Evolutionary conservation across 495 filamentous ascomycete species (phyloP).

Genomic region (Clavariopsis aquatica): DNA sequence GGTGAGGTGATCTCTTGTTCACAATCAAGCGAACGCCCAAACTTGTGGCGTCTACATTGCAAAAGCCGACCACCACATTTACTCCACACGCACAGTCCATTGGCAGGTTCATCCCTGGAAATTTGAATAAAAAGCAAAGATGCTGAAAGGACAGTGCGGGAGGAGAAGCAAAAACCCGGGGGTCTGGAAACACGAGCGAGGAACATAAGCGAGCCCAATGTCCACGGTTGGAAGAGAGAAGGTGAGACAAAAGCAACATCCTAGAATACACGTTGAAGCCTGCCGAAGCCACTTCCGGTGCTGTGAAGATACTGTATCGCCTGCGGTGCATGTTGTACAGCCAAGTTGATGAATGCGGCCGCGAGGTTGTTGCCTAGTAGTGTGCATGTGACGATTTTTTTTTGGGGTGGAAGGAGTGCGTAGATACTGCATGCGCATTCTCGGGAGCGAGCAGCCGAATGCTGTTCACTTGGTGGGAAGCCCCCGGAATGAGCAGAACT

Average conservation of each 20-base stretch:
- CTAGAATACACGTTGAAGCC: constrained; percentile 13
- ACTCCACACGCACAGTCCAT: background rate
- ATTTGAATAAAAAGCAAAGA: background rate
- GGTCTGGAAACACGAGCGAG: background rate
- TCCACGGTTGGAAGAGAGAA: background rate
- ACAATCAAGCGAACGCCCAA: background rate
- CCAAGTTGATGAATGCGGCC: background rate
- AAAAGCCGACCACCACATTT: background rate
- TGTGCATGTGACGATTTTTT: background rate
- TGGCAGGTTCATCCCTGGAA: background rate
- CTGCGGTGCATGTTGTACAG: no score
- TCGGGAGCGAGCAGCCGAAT: background rate
- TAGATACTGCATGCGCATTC: background rate
- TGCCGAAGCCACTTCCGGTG: constrained; percentile 34
- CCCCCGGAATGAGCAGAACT: background rate
- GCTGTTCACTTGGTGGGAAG: background rate
- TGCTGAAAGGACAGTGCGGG: background rate
- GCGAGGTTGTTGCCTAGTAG: no score
- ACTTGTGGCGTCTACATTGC: background rate
- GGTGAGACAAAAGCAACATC: constrained; percentile 13
- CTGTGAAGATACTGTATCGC: background rate
- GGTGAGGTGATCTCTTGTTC: background rate
- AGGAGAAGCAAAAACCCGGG: background rate
- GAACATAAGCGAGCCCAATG: background rate
- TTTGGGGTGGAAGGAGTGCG: background rate